phyloP scores from a whole-genome alignment of 2,329 filamentous ascomycete genomes.

The Aspergillus novoparasiticus region DNA sequence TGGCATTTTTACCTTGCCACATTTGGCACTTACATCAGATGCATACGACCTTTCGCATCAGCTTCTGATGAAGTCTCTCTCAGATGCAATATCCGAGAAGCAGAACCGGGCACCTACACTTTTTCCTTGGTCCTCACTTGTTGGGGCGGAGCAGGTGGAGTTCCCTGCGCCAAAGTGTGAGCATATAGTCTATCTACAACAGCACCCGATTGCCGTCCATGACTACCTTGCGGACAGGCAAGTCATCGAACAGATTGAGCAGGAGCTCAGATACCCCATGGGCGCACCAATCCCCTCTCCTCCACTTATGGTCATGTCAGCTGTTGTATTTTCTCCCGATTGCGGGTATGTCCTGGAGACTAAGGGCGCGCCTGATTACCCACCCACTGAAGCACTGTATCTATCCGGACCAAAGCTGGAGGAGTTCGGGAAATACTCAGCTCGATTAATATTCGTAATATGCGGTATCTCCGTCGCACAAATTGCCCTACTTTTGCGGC shows the following conservation, averaged over 20 bases:
- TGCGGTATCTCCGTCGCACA: constrained; percentile 54
- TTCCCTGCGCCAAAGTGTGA: constrained; percentile 77
- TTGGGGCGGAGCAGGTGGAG: constrained; percentile 51
- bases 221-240: constrained; percentile 32
- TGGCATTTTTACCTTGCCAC: constrained; percentile 87
- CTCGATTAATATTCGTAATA: constrained; percentile 57
- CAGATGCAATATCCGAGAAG: constrained; percentile 62
- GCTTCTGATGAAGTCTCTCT: constrained; percentile 73
- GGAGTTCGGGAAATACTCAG: constrained; percentile 54
- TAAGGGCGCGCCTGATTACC: constrained; percentile 58
- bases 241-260: constrained; percentile 56
- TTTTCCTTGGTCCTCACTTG: constrained; percentile 76
- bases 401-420: constrained; percentile 61
- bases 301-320: constrained; percentile 60
- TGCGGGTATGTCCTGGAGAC: constrained; percentile 68
- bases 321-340: constrained; percentile 65
- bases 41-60: constrained; percentile 60
- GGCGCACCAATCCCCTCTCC: constrained; percentile 56
- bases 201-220: constrained; percentile 43
- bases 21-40: constrained; percentile 67
- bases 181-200: constrained; percentile 81
- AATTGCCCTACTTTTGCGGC: constrained; percentile 59
- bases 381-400: constrained; percentile 55
- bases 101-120: constrained; percentile 61
- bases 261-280: constrained; percentile 61